Evolutionary conservation across 2,329 filamentous ascomycete species (phyloP), one percentile per base, ranked within the genome.

Genomic region (Apiospora rasikravindrae): DNA sequence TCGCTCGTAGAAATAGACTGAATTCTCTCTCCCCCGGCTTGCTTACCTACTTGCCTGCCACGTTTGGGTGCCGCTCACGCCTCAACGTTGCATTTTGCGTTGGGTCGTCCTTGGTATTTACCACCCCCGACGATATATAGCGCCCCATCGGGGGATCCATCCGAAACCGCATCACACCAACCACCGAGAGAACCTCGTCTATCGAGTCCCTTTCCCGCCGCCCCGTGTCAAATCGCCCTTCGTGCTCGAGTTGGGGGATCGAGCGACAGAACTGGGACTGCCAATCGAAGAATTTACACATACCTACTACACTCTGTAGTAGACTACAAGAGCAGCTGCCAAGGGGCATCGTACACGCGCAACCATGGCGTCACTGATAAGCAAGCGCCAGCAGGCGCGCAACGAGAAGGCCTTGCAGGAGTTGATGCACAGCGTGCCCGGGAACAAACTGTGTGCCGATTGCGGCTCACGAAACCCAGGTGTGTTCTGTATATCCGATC

Each of bases 301-400:
- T 13, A 64, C 33, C 57, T n/a, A 64, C 57, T n/a, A 64, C 29
- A 0, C 10, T 22, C 57, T 40, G 33, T 40, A 64, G 57, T 40
- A 64, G 57, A n/a, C 57, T 22, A 64, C 33, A 37, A 64, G 57
- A 40, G 16, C 29, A n/a, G 49, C 45, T 33, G 29, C 19, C 10
- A 40, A 13, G 19, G 22, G 57, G 29, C 57, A 6, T 64, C 29
- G 33, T 40, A 64, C 66, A 68, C 70, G 40, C 73, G 73, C 73
- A 71, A 75, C 69, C 67, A 96, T 95, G 93, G 89, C 93, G 71
- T 88, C 89, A 71, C 87, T 90, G 64, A 87, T 97, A 82, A 98
- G 92, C 87, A 99, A 98, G 89, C 94, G 96, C 84, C 94, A 98
- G 86, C 96, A 98, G 88, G 94, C 93, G 87, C 95, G 96, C 84